Conservation (phyloP, 192 early-diverging fungal species). For the Spizellomyces punctatus region DNA sequence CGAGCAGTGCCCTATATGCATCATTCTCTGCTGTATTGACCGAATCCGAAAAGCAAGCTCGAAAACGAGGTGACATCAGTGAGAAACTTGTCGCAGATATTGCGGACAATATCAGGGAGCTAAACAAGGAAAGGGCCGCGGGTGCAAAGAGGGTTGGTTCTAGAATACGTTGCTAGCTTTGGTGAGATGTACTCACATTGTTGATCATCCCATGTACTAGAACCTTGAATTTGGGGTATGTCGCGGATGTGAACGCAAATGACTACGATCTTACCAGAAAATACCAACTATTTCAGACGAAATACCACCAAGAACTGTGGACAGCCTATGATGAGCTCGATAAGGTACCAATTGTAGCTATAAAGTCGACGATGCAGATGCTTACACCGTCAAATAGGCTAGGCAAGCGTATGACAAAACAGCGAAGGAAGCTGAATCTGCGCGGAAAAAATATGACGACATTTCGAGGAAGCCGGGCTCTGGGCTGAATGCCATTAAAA, state of each 20-base stretch:
- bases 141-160: slow-evolving; percentile 37
- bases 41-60: slow-evolving; percentile 43
- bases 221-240: slow-evolving; percentile 35
- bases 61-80: slow-evolving; percentile 26
- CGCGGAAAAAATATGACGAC: slow-evolving; percentile 50
- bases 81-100: slow-evolving; percentile 38
- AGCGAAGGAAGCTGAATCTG: slow-evolving; percentile 45
- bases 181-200: not conserved
- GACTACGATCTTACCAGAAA: too few relatives aligned
- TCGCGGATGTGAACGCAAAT: too few relatives aligned
- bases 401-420: slow-evolving; percentile 49
- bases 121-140: slow-evolving; percentile 30
- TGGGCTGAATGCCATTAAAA: slow-evolving; percentile 45
- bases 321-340: slow-evolving; percentile 51
- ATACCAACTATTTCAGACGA: slow-evolving; percentile 5
- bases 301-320: slow-evolving; percentile 48
- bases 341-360: slow-evolving; percentile 21
- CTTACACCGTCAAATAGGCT: slow-evolving; percentile 3
- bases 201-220: slow-evolving; percentile 6
- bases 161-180: not conserved
- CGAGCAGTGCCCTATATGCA: slow-evolving; percentile 33
- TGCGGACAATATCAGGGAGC: slow-evolving; percentile 47
- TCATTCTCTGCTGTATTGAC: slow-evolving; percentile 40
- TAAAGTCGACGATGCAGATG: not conserved
- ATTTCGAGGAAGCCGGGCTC: slow-evolving; percentile 45